A percentile compares a stretch with the other conserved stretches of the same genome.
Conservation (phyloP, 805 yeast genomes). For the Teunomyces atbi region DNA sequence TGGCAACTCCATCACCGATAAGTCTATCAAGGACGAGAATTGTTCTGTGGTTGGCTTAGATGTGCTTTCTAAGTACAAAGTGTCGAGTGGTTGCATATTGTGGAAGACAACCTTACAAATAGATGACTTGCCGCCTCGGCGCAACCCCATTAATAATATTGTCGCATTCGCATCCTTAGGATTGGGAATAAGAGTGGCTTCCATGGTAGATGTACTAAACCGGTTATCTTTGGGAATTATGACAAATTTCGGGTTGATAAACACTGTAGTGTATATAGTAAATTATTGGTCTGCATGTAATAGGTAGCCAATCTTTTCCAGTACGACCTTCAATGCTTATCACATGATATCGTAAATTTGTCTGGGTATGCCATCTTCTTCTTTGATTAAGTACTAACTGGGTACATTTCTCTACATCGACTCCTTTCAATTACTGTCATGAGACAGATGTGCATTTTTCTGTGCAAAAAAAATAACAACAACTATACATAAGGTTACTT, state of each 20-base stretch:
- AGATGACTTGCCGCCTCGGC: slow-evolving; percentile 91
- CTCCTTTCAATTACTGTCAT: background rate
- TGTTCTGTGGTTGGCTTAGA: slow-evolving; percentile 84
- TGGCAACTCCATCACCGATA: slow-evolving; percentile 90
- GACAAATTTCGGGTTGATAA: background rate
- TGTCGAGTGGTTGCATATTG: slow-evolving; percentile 93
- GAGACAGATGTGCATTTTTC: background rate
- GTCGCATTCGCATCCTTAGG: slow-evolving; percentile 68
- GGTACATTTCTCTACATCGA: too few relatives aligned
- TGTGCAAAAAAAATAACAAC: background rate
- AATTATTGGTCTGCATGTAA: background rate
- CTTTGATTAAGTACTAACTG: too few relatives aligned
- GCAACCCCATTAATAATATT: slow-evolving; percentile 81
- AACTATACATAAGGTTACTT: background rate
- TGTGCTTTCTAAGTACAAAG: slow-evolving; percentile 86
- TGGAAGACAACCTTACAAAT: slow-evolving; percentile 95
- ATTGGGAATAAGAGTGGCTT: slow-evolving; percentile 21
- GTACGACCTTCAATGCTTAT: too few relatives aligned
- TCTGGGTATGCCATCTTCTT: too few relatives aligned
- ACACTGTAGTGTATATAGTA: background rate
- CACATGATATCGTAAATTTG: too few relatives aligned
- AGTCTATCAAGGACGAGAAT: slow-evolving; percentile 78
- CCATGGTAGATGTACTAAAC: slow-evolving; percentile 8
- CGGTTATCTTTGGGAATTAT: background rate
- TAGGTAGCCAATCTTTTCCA: background rate